A percentile compares a stretch with the other conserved stretches of the same genome.
phyloP scores from a whole-genome alignment of 169 alveolate species.

The Plasmodium gonderi region DNA sequence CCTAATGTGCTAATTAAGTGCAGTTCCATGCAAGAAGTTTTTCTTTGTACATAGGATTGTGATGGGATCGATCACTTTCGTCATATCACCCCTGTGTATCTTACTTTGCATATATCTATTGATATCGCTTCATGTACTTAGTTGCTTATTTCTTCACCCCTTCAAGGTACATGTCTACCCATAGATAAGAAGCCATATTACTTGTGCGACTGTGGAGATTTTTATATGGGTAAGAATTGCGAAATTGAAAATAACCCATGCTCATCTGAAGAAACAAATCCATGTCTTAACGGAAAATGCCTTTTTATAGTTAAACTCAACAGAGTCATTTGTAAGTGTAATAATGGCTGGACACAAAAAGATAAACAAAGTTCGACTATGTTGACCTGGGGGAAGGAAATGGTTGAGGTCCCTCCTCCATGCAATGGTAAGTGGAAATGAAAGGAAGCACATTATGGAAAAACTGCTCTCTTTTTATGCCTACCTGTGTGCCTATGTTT shows the following conservation, averaged over 20 bases:
- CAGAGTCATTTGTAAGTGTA: constrained; percentile 83
- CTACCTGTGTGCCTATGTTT: neutral
- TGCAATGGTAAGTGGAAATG: constrained; percentile 66
- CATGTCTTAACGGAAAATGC: constrained; percentile 83
- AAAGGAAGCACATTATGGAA: neutral
- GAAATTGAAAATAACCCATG: constrained; percentile 87
- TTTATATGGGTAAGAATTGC: constrained; percentile 83
- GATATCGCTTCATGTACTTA: neutral
- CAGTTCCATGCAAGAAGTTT: too few species aligned
- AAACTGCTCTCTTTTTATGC: neutral
- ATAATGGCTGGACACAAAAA: constrained; percentile 84
- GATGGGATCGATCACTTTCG: too few species aligned
- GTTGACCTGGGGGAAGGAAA: constrained; percentile 82
- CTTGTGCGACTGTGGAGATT: constrained; percentile 85
- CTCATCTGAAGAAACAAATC: constrained; percentile 79
- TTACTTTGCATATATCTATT: too few species aligned
- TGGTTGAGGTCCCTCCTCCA: constrained; percentile 82
- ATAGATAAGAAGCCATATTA: constrained; percentile 77
- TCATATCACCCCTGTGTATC: too few species aligned
- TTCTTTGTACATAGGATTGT: too few species aligned
- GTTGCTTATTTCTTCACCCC: neutral
- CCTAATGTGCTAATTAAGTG: too few species aligned
- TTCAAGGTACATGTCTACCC: constrained; percentile 79
- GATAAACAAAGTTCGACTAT: constrained; percentile 75
- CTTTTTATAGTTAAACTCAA: constrained; percentile 79